These are phyloP conservation scores for Thalassiosira delicatula DNA, from an alignment of 352 stramenopile species.

Conservation along the genomic window DNA sequence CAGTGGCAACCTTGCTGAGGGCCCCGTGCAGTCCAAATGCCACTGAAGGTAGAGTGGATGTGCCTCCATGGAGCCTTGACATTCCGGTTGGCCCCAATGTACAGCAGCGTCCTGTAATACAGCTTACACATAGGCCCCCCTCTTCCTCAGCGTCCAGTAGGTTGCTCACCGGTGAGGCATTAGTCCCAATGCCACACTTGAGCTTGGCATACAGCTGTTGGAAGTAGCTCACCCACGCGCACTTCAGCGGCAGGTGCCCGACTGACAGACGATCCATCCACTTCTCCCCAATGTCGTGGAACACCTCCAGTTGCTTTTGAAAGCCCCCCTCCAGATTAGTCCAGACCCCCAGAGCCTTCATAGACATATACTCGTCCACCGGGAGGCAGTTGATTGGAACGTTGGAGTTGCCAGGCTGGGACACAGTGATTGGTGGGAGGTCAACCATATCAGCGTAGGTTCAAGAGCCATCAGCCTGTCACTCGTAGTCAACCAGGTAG, in stretches of 20 bases:
- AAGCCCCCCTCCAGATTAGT: neutral
- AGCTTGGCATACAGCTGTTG: conserved; percentile 31
- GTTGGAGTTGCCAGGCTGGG: neutral
- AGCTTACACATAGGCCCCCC: neutral
- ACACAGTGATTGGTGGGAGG: neutral
- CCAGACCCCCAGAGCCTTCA: conserved; percentile 1
- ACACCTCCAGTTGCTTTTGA: neutral
- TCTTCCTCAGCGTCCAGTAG: neutral
- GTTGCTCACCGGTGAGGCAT: neutral
- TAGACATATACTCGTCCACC: neutral
- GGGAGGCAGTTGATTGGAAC: neutral
- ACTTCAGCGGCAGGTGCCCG: neutral
- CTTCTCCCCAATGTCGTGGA: neutral
- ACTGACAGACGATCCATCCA: neutral
- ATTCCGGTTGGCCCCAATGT: conserved; percentile 1
- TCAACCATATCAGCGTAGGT: neutral
- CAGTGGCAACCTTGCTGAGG: conserved; percentile 5
- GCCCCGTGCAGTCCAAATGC: too few relatives aligned
- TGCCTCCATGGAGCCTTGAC: conserved; percentile 15
- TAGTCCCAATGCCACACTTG: conserved; percentile 16
- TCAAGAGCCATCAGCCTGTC: neutral
- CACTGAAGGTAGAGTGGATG: conserved; percentile 4
- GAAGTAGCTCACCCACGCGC: neutral
- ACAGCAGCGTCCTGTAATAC: neutral
- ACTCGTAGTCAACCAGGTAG: conserved; percentile 16